Evolutionary conservation across 257 asterid genomes (phyloP).

Genomic region (Penstemon eatonii): DNA sequence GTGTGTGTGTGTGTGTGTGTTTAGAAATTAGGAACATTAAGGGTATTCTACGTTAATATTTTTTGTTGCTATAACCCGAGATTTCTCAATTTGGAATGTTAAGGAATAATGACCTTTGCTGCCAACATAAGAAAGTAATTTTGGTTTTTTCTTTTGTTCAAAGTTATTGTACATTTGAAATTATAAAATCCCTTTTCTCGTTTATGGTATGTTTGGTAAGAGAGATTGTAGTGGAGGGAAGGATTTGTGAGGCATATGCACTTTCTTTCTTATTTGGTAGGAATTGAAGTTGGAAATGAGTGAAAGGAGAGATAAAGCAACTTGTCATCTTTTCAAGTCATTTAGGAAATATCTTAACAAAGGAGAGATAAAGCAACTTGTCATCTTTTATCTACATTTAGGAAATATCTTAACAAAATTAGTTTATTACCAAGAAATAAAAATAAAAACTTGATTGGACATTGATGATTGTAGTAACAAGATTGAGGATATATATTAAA

Average conservation of each 20-base stretch:
- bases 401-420: too few relatives aligned
- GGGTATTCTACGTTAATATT: too few relatives aligned
- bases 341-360: background rate
- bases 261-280: background rate
- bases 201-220: background rate
- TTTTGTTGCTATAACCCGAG: too few relatives aligned
- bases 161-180: background rate
- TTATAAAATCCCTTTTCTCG: background rate
- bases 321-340: background rate
- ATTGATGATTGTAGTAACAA: constrained; percentile 13
- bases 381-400: too few relatives aligned
- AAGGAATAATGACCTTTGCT: too few relatives aligned
- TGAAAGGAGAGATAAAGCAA: background rate
- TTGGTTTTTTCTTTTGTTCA: too few relatives aligned
- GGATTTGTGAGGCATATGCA: background rate
- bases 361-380: background rate
- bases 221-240: background rate
- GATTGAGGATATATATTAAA: background rate
- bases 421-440: too few relatives aligned
- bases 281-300: background rate
- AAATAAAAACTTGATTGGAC: background rate
- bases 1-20: too few relatives aligned
- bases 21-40: too few relatives aligned
- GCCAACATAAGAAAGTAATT: too few relatives aligned
- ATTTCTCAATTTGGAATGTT: too few relatives aligned